Conservation (phyloP, 78 protist genomes). For the Dictyostelium capitatum region DNA sequence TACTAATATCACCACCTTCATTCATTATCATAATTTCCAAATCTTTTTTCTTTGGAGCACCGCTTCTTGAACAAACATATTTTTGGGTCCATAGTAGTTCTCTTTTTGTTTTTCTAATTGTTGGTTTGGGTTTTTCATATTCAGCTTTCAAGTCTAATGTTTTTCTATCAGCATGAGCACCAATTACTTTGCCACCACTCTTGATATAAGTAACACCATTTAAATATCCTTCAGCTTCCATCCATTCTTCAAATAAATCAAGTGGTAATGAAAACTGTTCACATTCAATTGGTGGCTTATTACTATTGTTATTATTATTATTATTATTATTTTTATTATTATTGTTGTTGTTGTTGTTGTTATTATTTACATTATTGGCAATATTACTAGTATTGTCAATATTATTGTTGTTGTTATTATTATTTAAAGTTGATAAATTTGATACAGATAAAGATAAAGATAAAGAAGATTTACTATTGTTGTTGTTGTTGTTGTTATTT, state of each 20-base stretch:
- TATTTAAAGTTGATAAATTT: background rate
- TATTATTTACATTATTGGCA: background rate
- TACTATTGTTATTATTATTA: background rate
- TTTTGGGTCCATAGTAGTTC: slow-evolving; percentile 74
- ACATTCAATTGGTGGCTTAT: slow-evolving; percentile 30
- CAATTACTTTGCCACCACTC: slow-evolving; percentile 74
- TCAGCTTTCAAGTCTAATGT: slow-evolving; percentile 57
- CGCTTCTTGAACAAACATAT: slow-evolving; percentile 65
- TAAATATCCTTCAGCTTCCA: slow-evolving; percentile 70
- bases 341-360: background rate
- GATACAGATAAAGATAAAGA: background rate
- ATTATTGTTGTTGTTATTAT: background rate
- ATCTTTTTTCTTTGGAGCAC: background rate
- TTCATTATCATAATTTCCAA: background rate
- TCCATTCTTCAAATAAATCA: slow-evolving; percentile 64
- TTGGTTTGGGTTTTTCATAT: slow-evolving; percentile 36
- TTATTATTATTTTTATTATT: too few relatives aligned
- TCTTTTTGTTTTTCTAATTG: slow-evolving; percentile 51
- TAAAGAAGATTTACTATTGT: background rate
- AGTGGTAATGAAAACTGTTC: slow-evolving; percentile 64
- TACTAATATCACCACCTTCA: background rate
- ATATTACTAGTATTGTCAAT: background rate
- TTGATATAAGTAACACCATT: slow-evolving; percentile 55
- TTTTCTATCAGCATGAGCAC: slow-evolving; percentile 80
- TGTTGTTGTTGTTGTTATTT: background rate